Percentiles rank a stretch among this genome's conserved stretches.
Evolutionary conservation across 2,329 filamentous ascomycete species (phyloP).

Genomic region (Cladosporium sphaerospermum): DNA sequence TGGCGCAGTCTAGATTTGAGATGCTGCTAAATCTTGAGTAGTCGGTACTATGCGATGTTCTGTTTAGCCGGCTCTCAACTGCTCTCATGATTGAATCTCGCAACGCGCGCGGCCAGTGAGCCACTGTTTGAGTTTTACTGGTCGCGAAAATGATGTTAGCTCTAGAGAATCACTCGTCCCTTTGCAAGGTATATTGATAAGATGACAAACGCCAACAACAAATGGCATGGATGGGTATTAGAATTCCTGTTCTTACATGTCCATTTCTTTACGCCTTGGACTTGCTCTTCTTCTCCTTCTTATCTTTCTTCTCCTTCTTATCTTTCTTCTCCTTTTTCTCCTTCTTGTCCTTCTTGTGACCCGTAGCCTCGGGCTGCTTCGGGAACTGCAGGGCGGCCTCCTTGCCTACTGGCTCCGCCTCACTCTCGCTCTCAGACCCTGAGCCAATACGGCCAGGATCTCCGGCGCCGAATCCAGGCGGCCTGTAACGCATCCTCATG

Average conservation of each 20-base stretch:
- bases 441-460: slow-evolving; percentile 38
- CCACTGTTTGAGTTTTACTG: too few species aligned
- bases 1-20: too few species aligned
- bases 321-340: slow-evolving; percentile 30
- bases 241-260: slow-evolving; percentile 1
- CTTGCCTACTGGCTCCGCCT: slow-evolving; percentile 28
- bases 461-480: slow-evolving; percentile 52
- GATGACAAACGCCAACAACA: too few species aligned
- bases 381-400: slow-evolving; percentile 21
- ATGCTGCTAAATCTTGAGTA: too few species aligned
- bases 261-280: slow-evolving; percentile 1
- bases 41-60: too few species aligned
- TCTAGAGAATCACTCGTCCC: too few species aligned
- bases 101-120: too few species aligned
- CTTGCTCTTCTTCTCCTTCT: slow-evolving; percentile 30
- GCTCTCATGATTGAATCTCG: too few species aligned
- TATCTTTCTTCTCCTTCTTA: slow-evolving; percentile 33
- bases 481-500: slow-evolving; percentile 60
- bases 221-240: not conserved
- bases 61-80: too few species aligned
- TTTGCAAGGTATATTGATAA: too few species aligned
- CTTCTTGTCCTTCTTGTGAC: slow-evolving; percentile 31
- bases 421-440: slow-evolving; percentile 36
- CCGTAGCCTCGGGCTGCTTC: slow-evolving; percentile 28
- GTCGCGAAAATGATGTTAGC: too few species aligned